Percentiles rank a stretch among this genome's conserved stretches.
phyloP scores from a whole-genome alignment of 768 basidiomycete genomes.

The Agaricus blazei region DNA sequence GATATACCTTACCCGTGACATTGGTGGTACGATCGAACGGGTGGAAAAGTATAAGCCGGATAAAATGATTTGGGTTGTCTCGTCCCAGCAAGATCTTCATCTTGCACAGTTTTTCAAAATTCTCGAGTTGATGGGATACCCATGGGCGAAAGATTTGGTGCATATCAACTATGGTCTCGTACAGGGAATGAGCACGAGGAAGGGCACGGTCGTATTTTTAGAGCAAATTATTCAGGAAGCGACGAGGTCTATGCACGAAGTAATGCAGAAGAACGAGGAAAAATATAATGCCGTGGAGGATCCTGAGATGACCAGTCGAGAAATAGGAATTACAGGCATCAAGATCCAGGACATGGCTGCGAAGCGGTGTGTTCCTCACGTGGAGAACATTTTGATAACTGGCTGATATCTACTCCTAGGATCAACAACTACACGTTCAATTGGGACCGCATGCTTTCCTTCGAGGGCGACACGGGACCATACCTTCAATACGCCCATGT shows the following conservation, averaged over 20 bases:
- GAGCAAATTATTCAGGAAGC: slow-evolving; percentile 92
- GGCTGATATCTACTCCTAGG: slow-evolving; percentile 30
- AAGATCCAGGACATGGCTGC: slow-evolving; percentile 98
- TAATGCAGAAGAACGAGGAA: slow-evolving; percentile 66
- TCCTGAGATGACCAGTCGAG: slow-evolving; percentile 70
- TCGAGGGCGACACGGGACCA: slow-evolving; percentile 92
- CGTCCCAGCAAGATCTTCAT: slow-evolving; percentile 84
- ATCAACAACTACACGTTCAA: slow-evolving; percentile 97
- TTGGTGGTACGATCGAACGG: slow-evolving; percentile 89
- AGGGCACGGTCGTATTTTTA: slow-evolving; percentile 92
- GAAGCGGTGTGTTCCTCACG: slow-evolving; percentile 56
- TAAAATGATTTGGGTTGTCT: slow-evolving; percentile 84
- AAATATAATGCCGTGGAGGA: slow-evolving; percentile 89
- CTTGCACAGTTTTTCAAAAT: slow-evolving; percentile 92
- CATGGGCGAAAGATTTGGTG: slow-evolving; percentile 77
- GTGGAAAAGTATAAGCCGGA: slow-evolving; percentile 84
- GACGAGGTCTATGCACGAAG: slow-evolving; percentile 86
- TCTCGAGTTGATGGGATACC: slow-evolving; percentile 82
- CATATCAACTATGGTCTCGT: slow-evolving; percentile 93
- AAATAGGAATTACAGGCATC: slow-evolving; percentile 92
- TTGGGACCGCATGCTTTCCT: slow-evolving; percentile 88
- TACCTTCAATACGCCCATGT: slow-evolving; percentile 98
- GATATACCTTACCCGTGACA: slow-evolving; percentile 93
- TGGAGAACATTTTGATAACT: not conserved
- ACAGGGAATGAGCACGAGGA: slow-evolving; percentile 84